Conservation (phyloP, 345 rosid species). For the Eutrema yunnanense region DNA sequence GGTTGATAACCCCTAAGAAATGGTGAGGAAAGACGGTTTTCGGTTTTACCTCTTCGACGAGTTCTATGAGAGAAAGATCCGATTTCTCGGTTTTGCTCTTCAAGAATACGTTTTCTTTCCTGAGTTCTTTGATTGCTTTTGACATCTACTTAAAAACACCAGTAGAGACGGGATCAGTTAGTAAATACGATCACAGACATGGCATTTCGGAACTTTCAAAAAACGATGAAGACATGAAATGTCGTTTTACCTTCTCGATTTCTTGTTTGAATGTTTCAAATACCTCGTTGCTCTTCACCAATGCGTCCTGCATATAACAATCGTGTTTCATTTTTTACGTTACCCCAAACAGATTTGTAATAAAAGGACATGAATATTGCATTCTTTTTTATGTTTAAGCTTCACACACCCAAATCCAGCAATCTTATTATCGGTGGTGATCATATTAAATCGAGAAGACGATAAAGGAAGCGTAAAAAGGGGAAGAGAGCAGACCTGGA, state of each 20-base stretch:
- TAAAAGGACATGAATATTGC: background rate
- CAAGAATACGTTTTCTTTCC: conserved; percentile 78
- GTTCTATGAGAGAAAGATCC: conserved; percentile 65
- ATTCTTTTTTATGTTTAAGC: background rate
- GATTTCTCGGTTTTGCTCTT: conserved; percentile 85
- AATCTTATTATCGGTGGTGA: background rate
- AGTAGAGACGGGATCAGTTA: background rate
- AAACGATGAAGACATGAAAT: background rate
- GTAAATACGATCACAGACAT: background rate
- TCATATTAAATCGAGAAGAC: background rate
- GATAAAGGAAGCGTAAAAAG: background rate
- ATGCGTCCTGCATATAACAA: conserved; percentile 57
- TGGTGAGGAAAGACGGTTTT: background rate
- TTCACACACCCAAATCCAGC: background rate
- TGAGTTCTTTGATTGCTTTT: conserved; percentile 79
- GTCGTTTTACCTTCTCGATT: conserved; percentile 63
- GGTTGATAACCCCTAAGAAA: background rate
- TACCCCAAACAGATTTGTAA: too few relatives aligned
- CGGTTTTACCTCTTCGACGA: conserved; percentile 76
- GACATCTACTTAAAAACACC: conserved; percentile 53
- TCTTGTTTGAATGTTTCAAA: conserved; percentile 92
- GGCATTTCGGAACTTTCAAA: background rate
- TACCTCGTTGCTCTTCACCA: conserved; percentile 89
- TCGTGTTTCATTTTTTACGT: too few relatives aligned
- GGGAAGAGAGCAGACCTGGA: conserved; percentile 53